Base-by-base conservation (phyloP, 2,329 filamentous ascomycete species). In the Colletotrichum tanaceti region DNA sequence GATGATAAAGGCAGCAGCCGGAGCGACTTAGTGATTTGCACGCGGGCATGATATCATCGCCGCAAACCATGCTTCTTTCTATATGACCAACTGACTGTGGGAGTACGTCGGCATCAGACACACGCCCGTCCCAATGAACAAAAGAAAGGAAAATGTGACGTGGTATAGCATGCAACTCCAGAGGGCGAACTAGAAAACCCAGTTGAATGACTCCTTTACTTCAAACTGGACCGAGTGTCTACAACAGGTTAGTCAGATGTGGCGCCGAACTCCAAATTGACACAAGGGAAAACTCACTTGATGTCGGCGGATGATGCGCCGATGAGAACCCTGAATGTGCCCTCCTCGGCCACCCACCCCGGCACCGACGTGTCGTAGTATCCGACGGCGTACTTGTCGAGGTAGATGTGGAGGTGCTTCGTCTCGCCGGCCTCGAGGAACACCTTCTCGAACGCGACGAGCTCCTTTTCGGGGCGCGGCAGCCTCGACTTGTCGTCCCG, bases 391-490 rank as follows among this genome's bases (percentile, higher is more conserved):
- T 85, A 81, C 75, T 83, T 85, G 71, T 86, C 83, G 11, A 87
- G 72, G 18, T 73, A 71, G 4, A 86, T 77, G 11, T 79, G 77
- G 41, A 86, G 75, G 67, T 86, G 83, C 71, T 79, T 83, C 0
- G 84, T 87, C 79, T 87, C 84, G 4, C 87, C 88, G 1, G 84
- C 80, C 52, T 86, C 81, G 3, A 93, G 77, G 58, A 79, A 82
- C 0, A 91, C 84, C 77, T 92, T 92, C 66, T 86, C 85, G 73
- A 93, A 93, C 0, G 89, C 90, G 41, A 89, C 88, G 1, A 93
- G 81, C 77, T 93, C 91, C 78, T 93, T 92, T 72, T 89, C 86
- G 0, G 90, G 90, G 24, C 90, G 81, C 0, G 86, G 86, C n/a
- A 93, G 80, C 11, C 85, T 81, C 1, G 88, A 88, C 75, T 86